Base-by-base conservation (phyloP, 2,329 filamentous ascomycete species). In the Apiospora arundinis region DNA sequence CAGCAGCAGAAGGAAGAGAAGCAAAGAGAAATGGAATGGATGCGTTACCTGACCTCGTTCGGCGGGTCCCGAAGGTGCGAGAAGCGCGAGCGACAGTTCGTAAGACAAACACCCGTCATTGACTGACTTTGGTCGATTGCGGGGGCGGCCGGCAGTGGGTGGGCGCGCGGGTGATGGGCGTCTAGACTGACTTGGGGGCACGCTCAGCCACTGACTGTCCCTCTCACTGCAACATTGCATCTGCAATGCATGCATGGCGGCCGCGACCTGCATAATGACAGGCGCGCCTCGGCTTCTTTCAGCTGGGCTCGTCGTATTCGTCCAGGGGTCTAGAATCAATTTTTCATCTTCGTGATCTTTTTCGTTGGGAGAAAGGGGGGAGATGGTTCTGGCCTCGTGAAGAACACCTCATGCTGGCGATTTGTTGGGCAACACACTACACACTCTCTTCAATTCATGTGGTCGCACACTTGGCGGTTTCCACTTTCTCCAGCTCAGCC, bases 221-320 rank as follows among this genome's bases (percentile, higher is more conserved):
- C 42, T 45, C 42, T 16, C 14, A 16, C 42, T 45, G 56, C 37
- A 63, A 60, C 52, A 60, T 60, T n/a, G 52, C 52, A 60, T 37
- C 52, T 37, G 49, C 40, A 4, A 12, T 45, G 42, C 42, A 45
- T 45, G 42, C 52, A 60, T 60, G 28, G 28, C 52, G 52, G 16
- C 28, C 6, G 25, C 6, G 25, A 12, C 28, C 52, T 60, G 56
- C 56, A 63, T 63, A 18, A 9, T 40, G 56, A 63, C 56, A 63
- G 56, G 32, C 56, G 21, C 32, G 56, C 56, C 56, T 63, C 56
- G 56, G 56, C 56, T 40, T 63, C 32, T 32, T 32, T 32, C 32
- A 32, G 32, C 32, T 32, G 32, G 40, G 56, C 56, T 63, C 4
- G 56, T 63, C 56, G 32, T 63, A 40, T 40, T 32, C 32, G 14